These are phyloP conservation scores for Phytophthora pistaciae DNA, from an alignment of 352 stramenopile species.

Conservation along the genomic window DNA sequence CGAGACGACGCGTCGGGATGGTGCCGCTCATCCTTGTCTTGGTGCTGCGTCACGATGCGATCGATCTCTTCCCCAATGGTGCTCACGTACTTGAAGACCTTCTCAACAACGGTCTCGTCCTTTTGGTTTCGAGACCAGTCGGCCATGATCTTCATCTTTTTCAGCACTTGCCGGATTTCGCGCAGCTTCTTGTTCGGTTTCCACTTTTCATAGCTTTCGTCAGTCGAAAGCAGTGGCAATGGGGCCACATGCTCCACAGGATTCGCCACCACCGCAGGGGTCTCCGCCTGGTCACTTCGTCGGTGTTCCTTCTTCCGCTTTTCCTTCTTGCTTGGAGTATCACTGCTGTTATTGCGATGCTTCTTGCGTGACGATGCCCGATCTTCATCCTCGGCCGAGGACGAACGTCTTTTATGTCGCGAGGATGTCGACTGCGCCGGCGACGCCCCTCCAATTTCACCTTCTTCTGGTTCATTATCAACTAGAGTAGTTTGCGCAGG, in stretches of 20 bases:
- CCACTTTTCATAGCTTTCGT: conserved; percentile 81
- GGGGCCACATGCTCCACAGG: conserved; percentile 15
- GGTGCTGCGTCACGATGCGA: conserved; percentile 64
- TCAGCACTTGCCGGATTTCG: conserved; percentile 82
- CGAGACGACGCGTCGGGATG: conserved; percentile 20
- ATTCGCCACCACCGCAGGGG: conserved; percentile 20
- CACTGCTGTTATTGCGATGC: conserved; percentile 39
- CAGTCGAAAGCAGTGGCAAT: conserved; percentile 47
- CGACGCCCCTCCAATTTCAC: conserved; percentile 50
- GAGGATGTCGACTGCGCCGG: conserved; percentile 37
- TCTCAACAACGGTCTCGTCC: conserved; percentile 87
- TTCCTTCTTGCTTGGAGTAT: conserved; percentile 47
- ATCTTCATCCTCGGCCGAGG: conserved; percentile 43
- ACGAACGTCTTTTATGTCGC: conserved; percentile 46
- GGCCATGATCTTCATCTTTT: conserved; percentile 90
- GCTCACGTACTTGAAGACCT: conserved; percentile 89
- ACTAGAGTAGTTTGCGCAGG: conserved; percentile 20
- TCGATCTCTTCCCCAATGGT: conserved; percentile 87
- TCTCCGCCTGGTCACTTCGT: conserved; percentile 12
- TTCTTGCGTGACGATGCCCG: conserved; percentile 38
- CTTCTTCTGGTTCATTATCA: conserved; percentile 62
- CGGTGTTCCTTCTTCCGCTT: conserved; percentile 43
- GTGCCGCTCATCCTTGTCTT: conserved; percentile 34
- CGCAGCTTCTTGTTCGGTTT: conserved; percentile 79
- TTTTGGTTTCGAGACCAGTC: conserved; percentile 85